Base-by-base conservation (phyloP, 169 alveolate species). In the Babesia bovis region DNA sequence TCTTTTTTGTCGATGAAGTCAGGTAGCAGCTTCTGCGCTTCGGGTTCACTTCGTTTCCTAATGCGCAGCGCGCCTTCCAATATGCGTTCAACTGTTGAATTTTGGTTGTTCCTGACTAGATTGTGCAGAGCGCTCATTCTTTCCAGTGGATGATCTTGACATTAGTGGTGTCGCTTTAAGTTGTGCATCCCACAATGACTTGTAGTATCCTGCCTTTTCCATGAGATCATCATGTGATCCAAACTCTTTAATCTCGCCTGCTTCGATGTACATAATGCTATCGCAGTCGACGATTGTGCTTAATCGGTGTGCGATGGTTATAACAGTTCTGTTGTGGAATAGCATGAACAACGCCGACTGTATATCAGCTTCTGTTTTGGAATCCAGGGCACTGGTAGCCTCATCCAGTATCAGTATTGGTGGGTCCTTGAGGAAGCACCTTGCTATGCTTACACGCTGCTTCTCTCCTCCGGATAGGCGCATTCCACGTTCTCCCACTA, bases 381-480 rank as follows among this genome's bases (percentile, higher is more conserved):
- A 76, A 77, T 97, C 99, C 36, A 96, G 91, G 0, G 99, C 96
- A 28, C 98, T 93, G 28, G 99, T 97, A 3, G 99, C 99, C 82
- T 97, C 99, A 84, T 97, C 99, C 85, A 97, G 92, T 13, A 95
- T 81, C 65, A 96, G 91, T 23, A 97, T 95, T 33, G 96, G 94
- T 1, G 99, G 97, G 69, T 95, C 90, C 61, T 96, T 94, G 35
- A 96, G 66, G 66, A 97, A 79, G 13, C 98, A 97, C 52, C 99
- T 91, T 23, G 99, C 99, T 30, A 97, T 96, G 69, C 98, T 98
- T 32, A 96, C 95, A 36, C 83, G 95, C 90, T 97, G 97, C 78
- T 94, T 94, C 87, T 98, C 98, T 2, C 99, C 99, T 38, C 99
- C 99, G 47, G 98, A 92, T 4, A 98, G 90, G 56, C 94, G 94